Evolutionary conservation across 1,284 basidiomycete species (phyloP), one percentile per base, ranked within the genome.

Genomic region (Fomitiporia mediterranea): DNA sequence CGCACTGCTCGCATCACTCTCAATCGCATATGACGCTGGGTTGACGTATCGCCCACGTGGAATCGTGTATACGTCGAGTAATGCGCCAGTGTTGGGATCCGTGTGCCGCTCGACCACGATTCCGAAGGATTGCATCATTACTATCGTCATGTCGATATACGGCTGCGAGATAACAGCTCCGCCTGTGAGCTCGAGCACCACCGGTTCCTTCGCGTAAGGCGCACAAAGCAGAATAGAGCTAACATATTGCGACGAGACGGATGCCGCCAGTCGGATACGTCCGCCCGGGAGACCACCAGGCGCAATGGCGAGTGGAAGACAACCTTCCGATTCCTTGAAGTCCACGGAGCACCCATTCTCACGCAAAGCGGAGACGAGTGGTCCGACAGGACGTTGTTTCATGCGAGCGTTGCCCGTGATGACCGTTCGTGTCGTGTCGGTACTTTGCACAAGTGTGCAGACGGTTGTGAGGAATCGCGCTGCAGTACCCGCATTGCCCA

Each of bases 111-210:
- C 73, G 51, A 96, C 94, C 6, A 79, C 67, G 63, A 98, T 78
- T 19, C 94, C 96, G 68, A 99, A 99, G n/a, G 88, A 82, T 58
- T 79, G 78, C 97, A 99, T 99, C 89, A 99, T 97, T 6, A 94
- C 86, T 63, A 98, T 89, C 3, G 97, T 99, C 95, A 99, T 98
- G 74, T 99, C 95, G 72, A 99, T 99, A 77, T 99, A 99, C 2
- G 94, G 94, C 74, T 98, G 96, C 17, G 94, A 97, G 71, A 99
- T 98, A 68, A 99, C 97, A 65, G 90, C 84, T 2, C 91, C 94
- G 23, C 94, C 94, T 0, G 84, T 89, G 58, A 99, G 83, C 72
- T 97, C 91, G 57, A 99, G 84, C 3, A 84, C 86, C 61, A 98
- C 82, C 11, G 86, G 78, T 65, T 92, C 80, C 37, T 73, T 68